Base-by-base conservation (phyloP, 805 yeast species). In the Candida berthetii region DNA sequence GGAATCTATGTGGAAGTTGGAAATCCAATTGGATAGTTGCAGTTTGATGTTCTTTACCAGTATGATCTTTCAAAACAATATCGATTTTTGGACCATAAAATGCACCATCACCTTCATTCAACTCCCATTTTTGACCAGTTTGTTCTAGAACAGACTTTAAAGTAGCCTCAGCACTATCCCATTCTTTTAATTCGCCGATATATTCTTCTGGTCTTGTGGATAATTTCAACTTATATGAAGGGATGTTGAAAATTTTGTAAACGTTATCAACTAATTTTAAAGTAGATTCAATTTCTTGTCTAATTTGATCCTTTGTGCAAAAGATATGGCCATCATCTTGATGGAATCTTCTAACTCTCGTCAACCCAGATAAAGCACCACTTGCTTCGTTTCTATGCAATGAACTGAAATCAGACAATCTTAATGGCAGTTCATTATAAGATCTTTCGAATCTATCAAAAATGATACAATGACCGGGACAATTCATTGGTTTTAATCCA, bases 21-120 rank as follows among this genome's bases (percentile, higher is more conserved):
- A 91, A 93, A 69, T 93, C 99, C 61, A 93, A 78, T 74, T 93
- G 99, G 63, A 93, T 86, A 42, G 99, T 93, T 47, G 99, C 99
- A 76, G 98, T 91, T 71, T 93, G 99, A 71, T 86, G 93, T 95
- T 96, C 88, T 82, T 97, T 85, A n/a, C n/a, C n/a, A n/a, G n/a
- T n/a, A n/a, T n/a, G n/a, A n/a, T n/a, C n/a, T 61, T 78, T 80
- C 62, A 89, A 75, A 37, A 96, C 96, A 65, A 93, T 87, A 70
- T 91, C 99, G 62, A 91, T 93, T 80, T 91, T 91, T 58, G 95
- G 95, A 56, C 95, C 95, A 61, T 85, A 85, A 76, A 85, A 85
- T 35, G 95, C 99, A 71, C 99, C 99, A 66, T 93, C 99, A 58
- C 96, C 98, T 40, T 87, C 87, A 67, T 93, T 93, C 51, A 93